Base-by-base conservation (phyloP, 345 rosid genomes). In the Gossypium mustelinum region DNA sequence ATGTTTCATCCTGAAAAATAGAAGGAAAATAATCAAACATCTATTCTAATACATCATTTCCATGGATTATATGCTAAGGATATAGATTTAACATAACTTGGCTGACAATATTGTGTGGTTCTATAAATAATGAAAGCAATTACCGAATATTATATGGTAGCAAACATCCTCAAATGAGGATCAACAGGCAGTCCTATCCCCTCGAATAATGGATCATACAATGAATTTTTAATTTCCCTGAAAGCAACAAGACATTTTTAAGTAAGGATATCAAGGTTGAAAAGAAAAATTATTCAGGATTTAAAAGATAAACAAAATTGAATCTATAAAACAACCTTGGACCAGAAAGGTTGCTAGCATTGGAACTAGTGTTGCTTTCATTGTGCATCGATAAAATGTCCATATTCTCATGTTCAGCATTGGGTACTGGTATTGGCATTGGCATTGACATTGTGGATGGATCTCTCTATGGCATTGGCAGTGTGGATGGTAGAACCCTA, bases 151-250 rank as follows among this genome's bases (percentile, higher is more conserved):
- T 11, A 5, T 7, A 34, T 34, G 7, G 41, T 58, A 3, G 22
- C 14, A 59, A 81, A 48, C 72, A 81, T 57, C 72, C 88, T 73
- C 24, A 85, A 59, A 65, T 85, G 81, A 51, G 88, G 86, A 51
- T 86, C 85, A 43, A 82, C 3, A 1, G 76, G 79, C 2, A 86
- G 75, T 12, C 89, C 84, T 18, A 82, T 1, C 60, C 41, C 22
- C 25, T 80, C 85, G 59, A 57, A 82, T 65, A 50, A 10, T 22
- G 84, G 87, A 75, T 84, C 87, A 70, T 86, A 84, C 1, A 80
- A 18, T 3, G 68, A 11, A 45, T 62, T 79, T 58, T 11, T 67
- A 0, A 45, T 1, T 11, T n/a, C 20, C 81, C 81, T 75, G 75
- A 55, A 57, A 70, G 9, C 8, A 58, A 3, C 3, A 17, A 12